Conservation (phyloP, 2,329 filamentous ascomycete species). For the Beauveria asiatica region DNA sequence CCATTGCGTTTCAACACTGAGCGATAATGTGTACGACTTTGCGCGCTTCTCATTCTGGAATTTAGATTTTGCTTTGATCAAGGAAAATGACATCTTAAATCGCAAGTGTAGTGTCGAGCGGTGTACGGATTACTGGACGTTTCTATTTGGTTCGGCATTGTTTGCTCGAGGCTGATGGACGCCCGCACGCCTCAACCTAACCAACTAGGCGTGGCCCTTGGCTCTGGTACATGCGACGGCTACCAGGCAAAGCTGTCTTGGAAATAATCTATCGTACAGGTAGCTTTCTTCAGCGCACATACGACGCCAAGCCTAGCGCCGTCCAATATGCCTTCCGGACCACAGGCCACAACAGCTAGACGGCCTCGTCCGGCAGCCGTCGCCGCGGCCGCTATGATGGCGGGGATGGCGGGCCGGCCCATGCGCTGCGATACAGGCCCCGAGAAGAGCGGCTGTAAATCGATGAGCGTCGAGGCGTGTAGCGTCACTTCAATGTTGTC, state of each 20-base stretch:
- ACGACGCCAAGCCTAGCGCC: slow-evolving; percentile 30
- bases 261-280: slow-evolving; percentile 29
- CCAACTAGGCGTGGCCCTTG: neutral
- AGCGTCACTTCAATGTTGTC: slow-evolving; percentile 27
- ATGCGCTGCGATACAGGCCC: slow-evolving; percentile 13
- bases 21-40: neutral
- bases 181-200: neutral
- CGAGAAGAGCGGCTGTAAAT: slow-evolving; percentile 10
- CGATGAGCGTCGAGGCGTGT: slow-evolving; percentile 23
- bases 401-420: slow-evolving; percentile 26
- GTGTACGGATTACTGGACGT: neutral
- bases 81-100: too few species aligned
- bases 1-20: neutral
- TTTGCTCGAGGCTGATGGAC: neutral
- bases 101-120: neutral
- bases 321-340: slow-evolving; percentile 36
- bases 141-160: neutral
- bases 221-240: neutral
- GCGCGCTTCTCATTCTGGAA: neutral
- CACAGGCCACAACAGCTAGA: slow-evolving; percentile 35
- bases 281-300: slow-evolving; percentile 19
- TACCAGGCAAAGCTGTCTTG: slow-evolving; percentile 37
- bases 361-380: slow-evolving; percentile 1
- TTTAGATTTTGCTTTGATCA: neutral
- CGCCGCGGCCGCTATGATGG: slow-evolving; percentile 23